Base-by-base conservation (phyloP, 2,329 filamentous ascomycete genomes). In the Mycosphaerelloides madeirae region DNA sequence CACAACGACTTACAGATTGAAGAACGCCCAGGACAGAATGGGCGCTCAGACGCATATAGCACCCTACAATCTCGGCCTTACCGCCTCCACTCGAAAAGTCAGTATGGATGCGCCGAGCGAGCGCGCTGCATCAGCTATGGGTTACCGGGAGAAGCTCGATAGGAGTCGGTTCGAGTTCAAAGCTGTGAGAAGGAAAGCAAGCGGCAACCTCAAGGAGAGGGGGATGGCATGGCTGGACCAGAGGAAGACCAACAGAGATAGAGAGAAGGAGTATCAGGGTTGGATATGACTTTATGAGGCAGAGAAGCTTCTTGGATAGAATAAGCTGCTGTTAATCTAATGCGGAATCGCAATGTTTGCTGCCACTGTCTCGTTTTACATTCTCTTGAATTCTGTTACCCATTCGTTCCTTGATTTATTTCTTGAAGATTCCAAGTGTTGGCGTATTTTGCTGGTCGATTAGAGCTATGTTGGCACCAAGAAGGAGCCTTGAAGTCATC, bases 131-230 rank as follows among this genome's bases (percentile, higher is more conserved):
- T 56, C 56, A 2, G 49, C 53, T 11, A 46, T 51, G 36, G 52
- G 50, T 15, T 54, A 59, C 15, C 49, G 60, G 11, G 57, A 61
- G 25, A 58, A 57, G 35, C 41, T 60, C 7, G 63, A 64, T 33
- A 49, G 57, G 12, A 63, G 57, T 33, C 53, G 62, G 9, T 64
- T 64, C 42, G 61, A 64, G 42, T 63, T 64, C 49, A 59, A 59
- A 36, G 59, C 59, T 14, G 58, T 63, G 11, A 49, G 58, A 32
- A 51, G 56, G 31, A 60, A 61, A 45, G 52, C 49, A 15, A 63
- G 59, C 14, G 55, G 50, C 13, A 55, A 52, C 12, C 22, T 59
- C 29, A 57, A 53, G 45, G 54, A 54, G 41, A 51, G 56, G 29
- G 48, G 58, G 6, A 50, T 49, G 40, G 43, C 44, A 14, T 54